phyloP scores from a whole-genome alignment of 78 protist species.

The Dictyostelium citrinum region DNA sequence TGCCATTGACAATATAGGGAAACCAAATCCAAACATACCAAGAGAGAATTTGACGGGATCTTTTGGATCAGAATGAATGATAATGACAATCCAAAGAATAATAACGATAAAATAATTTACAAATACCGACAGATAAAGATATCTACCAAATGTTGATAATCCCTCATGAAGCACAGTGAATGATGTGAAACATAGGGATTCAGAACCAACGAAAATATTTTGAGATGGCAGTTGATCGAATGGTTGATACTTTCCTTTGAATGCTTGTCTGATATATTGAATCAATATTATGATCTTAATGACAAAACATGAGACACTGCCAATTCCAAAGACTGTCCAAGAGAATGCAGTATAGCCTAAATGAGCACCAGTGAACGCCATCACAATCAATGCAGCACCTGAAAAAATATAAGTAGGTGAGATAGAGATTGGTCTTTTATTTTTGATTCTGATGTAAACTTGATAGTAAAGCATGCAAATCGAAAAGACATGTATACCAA shows the following conservation, averaged over 20 bases:
- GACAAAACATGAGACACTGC: neutral
- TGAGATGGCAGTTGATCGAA: conserved; percentile 33
- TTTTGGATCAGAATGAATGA: neutral
- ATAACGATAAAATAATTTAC: neutral
- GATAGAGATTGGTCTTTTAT: neutral
- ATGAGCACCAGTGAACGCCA: neutral
- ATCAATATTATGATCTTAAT: neutral
- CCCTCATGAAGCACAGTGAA: neutral
- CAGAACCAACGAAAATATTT: conserved; percentile 27
- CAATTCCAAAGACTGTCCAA: neutral
- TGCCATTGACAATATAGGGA: neutral
- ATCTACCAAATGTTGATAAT: neutral
- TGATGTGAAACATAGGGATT: neutral
- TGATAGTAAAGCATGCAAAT: neutral
- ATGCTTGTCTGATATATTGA: neutral
- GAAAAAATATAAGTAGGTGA: conserved; percentile 25
- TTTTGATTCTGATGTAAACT: neutral
- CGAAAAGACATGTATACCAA: neutral
- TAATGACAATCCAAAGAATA: neutral
- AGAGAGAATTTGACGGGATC: neutral
- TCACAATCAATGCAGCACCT: conserved; percentile 14
- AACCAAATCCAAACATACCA: conserved; percentile 16
- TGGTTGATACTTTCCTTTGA: neutral
- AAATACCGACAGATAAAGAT: neutral
- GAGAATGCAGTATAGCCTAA: neutral